phyloP scores from a whole-genome alignment of 768 basidiomycete species.

The Russula vinacea region DNA sequence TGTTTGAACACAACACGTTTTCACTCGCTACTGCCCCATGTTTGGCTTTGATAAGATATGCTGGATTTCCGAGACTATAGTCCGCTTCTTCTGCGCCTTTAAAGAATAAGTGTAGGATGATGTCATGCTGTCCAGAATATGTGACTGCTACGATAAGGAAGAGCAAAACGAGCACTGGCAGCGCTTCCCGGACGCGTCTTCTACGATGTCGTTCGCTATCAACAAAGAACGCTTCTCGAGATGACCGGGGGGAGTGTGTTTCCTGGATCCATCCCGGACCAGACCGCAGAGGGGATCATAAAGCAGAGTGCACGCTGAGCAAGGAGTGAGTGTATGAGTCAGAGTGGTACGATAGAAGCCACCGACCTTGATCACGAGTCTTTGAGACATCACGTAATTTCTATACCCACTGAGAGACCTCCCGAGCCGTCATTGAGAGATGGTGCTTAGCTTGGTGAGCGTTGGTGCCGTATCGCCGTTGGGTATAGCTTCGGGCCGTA shows the following conservation, averaged over 20 bases:
- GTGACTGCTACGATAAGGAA: slow-evolving; percentile 1
- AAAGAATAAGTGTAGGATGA: slow-evolving; percentile 15
- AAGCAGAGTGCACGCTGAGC: background rate
- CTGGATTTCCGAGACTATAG: slow-evolving; percentile 44
- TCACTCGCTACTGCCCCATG: slow-evolving; percentile 89
- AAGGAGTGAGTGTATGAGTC: background rate
- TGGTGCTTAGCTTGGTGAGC: background rate
- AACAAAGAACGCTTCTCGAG: background rate
- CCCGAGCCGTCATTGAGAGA: background rate
- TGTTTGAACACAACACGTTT: slow-evolving; percentile 78
- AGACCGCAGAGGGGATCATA: background rate
- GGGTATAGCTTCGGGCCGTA: no score
- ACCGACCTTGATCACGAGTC: background rate
- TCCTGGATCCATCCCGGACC: background rate
- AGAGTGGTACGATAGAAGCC: background rate
- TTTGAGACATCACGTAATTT: background rate
- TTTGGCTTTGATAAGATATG: slow-evolving; percentile 57
- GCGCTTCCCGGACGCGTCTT: background rate
- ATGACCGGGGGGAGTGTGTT: background rate
- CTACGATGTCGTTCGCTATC: background rate
- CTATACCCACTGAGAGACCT: background rate
- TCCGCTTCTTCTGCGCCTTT: slow-evolving; percentile 1
- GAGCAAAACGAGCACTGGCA: slow-evolving; percentile 8
- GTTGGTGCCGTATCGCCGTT: no score
- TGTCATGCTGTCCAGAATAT: background rate